Evolutionary conservation across 176 grass and related monocot genomes (phyloP), one percentile per base, ranked within the genome.

Genomic region (Oropetium thomaeum): DNA sequence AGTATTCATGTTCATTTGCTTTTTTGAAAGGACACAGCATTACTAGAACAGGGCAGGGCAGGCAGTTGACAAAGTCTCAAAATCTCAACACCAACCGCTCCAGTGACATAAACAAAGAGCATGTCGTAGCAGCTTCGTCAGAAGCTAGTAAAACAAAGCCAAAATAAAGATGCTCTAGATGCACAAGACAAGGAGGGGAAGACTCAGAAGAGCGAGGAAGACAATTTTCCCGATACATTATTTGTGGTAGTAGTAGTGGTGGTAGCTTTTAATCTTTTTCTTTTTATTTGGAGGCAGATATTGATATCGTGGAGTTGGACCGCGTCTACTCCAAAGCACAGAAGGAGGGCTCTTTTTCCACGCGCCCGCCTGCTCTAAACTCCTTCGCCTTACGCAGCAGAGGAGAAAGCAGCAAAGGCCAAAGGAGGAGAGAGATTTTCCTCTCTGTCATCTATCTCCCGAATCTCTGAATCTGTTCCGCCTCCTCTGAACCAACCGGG

Each of bases 331-430:
- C 64, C 15, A 59, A 19, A 64, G 57, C 66, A n/a, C n/a, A n/a
- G n/a, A n/a, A n/a, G n/a, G n/a, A 28, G 32, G 23, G 41, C 8
- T 29, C 64, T 43, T 69, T 83, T 85, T 91, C 89, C 79, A 79
- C 89, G 67, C 81, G 82, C 81, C 86, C 45, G 44, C 10, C 77
- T 32, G 0, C 43, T 81, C 70, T 27, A 59, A 67, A 33, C 59
- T 45, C 55, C 35, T 30, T 19, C 51, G n/a, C 11, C 14, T 23
- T 19, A 31, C 57, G 26, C n/a, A 72, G 0, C 34, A 17, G 33
- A 33, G 40, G 35, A 47, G 62, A 16, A 42, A 34, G 8, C 8
- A 30, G 43, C 33, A 20, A 23, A 47, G 52, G 31, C 33, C 34
- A 20, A 23, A 34, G 38, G 42, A 57, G 53, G 23, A 9, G 35